Base-by-base conservation (phyloP, 805 yeast species). In the Ogataea philodendri region DNA sequence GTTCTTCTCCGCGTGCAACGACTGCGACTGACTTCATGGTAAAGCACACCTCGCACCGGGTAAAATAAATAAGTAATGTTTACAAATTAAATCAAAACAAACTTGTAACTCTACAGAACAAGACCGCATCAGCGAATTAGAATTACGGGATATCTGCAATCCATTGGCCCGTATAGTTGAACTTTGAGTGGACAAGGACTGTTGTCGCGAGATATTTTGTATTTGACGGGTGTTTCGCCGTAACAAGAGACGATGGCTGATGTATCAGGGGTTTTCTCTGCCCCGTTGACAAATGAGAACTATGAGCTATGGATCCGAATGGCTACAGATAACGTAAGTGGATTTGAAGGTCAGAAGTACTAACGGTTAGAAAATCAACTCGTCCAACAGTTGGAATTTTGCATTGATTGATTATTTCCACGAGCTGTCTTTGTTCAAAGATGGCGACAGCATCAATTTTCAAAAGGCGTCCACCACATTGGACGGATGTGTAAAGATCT, bases 401-500 rank as follows among this genome's bases (percentile, higher is more conserved):
- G 95, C 89, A 0, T 69, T 89, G 51, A 89, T 89, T 52, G 97
- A 89, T 59, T 89, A 88, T 59, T 89, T 89, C 55, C 84, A 88
- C 52, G 95, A 86, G 52, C 67, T 87, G 60, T 74, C 84, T 17
- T 72, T 86, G 18, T 67, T 85, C 29, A 72, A 76, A 47, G 94
- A 82, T 35, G 82, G 87, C 5, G 87, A 82, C 37, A 72, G 78
- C 25, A 84, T 89, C 51, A 87, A 88, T 57, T 89, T 90, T 58
- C 96, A 86, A 57, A 77, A 81, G 48, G 97, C 97, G 0, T 78
- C 93, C 1, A 87, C 94, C 3, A 86, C 97, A 1, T 65, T 90
- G 15, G 97, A 89, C 52, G 97, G 97, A 0, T 89, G 97, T 66
- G 90, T 89, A 21, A 88, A 88, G 63, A 86, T 90, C 35, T 90